Percentiles rank a stretch among this genome's conserved stretches.
Evolutionary conservation across 805 yeast species (phyloP).

Genomic region (Zygosaccharomyces siamensis): DNA sequence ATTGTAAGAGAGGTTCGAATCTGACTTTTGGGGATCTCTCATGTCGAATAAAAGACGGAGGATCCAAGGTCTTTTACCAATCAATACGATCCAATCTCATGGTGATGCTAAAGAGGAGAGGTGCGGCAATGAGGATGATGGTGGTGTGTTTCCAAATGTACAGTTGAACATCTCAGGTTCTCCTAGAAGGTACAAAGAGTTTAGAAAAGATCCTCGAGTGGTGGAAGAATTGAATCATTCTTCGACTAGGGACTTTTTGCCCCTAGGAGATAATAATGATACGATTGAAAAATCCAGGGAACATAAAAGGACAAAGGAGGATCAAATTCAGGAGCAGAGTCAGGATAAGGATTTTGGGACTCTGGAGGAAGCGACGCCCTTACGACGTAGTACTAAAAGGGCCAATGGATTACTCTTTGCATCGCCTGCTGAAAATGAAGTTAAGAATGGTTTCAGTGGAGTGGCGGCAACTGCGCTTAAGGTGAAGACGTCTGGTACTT

Average conservation of each 20-base stretch:
- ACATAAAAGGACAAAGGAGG: background rate
- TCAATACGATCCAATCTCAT: conserved; percentile 11
- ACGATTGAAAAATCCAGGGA: background rate
- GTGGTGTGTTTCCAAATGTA: background rate
- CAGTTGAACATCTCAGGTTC: background rate
- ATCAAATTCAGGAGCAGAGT: background rate
- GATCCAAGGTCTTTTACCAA: conserved; percentile 12
- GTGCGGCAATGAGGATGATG: background rate
- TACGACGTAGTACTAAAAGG: conserved; percentile 8
- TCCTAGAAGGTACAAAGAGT: conserved; percentile 18
- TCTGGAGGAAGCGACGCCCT: conserved; percentile 12
- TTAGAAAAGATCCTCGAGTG: conserved; percentile 19
- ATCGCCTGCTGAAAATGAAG: conserved; percentile 11
- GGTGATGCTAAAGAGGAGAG: conserved; percentile 2
- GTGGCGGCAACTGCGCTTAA: background rate
- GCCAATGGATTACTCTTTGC: conserved; percentile 18
- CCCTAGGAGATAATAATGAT: conserved; percentile 1
- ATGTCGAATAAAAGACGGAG: conserved; percentile 13
- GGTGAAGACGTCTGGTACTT: conserved; percentile 12
- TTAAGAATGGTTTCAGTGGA: background rate
- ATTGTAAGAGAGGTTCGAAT: background rate
- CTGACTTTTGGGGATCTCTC: background rate
- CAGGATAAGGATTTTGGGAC: conserved; percentile 11
- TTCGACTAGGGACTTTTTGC: conserved; percentile 16
- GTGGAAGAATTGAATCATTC: conserved; percentile 16